A percentile compares a stretch with the other conserved stretches of the same genome.
Evolutionary conservation across 176 grass and related monocot genomes (phyloP).

Genomic region (Avena eriantha): DNA sequence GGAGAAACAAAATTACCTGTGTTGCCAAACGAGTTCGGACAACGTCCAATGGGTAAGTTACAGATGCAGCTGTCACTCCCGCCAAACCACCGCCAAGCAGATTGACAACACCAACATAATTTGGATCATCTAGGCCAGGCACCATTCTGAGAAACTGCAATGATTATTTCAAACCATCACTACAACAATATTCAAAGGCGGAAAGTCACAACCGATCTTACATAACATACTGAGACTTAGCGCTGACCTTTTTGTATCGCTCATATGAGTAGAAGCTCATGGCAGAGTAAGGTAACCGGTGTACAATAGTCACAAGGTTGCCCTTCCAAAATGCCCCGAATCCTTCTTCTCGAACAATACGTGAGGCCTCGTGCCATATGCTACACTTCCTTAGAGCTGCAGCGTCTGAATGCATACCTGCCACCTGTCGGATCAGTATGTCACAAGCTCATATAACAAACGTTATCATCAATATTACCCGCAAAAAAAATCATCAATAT

Average conservation of each 20-base stretch:
- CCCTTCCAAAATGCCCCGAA: slow-evolving; percentile 94
- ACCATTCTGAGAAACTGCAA: slow-evolving; percentile 72
- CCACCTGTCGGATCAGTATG: slow-evolving; percentile 66
- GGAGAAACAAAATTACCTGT: slow-evolving; percentile 57
- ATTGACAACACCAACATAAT: slow-evolving; percentile 58
- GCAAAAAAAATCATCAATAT: too few species aligned
- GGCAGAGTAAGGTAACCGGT: slow-evolving; percentile 91
- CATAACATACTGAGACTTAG: slow-evolving; percentile 20
- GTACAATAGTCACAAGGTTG: slow-evolving; percentile 88
- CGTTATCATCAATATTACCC: not conserved
- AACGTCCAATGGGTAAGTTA: slow-evolving; percentile 89
- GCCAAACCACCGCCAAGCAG: slow-evolving; percentile 83
- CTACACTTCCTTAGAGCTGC: slow-evolving; percentile 73
- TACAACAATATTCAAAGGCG: slow-evolving; percentile 15
- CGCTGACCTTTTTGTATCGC: slow-evolving; percentile 77
- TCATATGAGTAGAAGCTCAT: slow-evolving; percentile 93
- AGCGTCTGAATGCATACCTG: slow-evolving; percentile 52
- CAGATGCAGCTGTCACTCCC: slow-evolving; percentile 87
- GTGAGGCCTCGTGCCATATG: slow-evolving; percentile 80
- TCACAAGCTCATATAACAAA: slow-evolving; percentile 26
- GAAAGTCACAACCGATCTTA: not conserved
- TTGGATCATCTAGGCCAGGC: slow-evolving; percentile 67
- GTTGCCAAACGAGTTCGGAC: slow-evolving; percentile 90
- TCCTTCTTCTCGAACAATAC: slow-evolving; percentile 83
- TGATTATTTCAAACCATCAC: slow-evolving; percentile 21